Base-by-base conservation (phyloP, 2,329 filamentous ascomycete genomes). In the Penicillium sp. region DNA sequence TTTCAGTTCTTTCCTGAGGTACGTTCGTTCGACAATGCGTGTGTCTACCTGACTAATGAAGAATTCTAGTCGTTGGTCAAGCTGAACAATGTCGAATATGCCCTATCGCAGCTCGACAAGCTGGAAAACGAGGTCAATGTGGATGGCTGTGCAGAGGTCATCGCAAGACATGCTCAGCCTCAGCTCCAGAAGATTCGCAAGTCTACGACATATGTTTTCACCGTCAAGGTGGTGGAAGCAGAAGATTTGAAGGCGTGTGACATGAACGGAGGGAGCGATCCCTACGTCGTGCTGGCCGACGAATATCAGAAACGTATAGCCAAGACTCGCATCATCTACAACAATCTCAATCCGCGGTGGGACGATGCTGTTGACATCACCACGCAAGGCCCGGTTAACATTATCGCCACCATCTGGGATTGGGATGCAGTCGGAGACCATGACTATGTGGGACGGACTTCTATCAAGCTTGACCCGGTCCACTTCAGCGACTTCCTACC, bases 61-160 rank as follows among this genome's bases (percentile, higher is more conserved):
- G n/a, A n/a, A n/a, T n/a, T n/a, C n/a, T n/a, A 95, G 87, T 96
- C 90, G 4, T 85, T 98, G 61, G 89, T 98, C 54, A 98, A 97
- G 70, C 79, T 98, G 59, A 98, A 98, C 75, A 95, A 98, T 63
- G 83, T 98, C 57, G 91, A 96, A 70, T 97, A 88, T 69, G 91
- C 90, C 5, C 89, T 95, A 72, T 80, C 89, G 49, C 88, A 95
- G 63, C 78, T 98, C 45, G 93, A 98, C 66, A 88, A 87, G 67
- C 77, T 98, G 6, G 91, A 97, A 66, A 84, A 81, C 63, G 82
- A 84, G 52, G 88, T 97, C 75, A 90, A 96, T 61, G 89, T 95
- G 10, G 93, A 98, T 65, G 85, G 80, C 12, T 96, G 89, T 63
- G 90, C 90, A 3, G 83, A 86, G 44, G 81, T 95, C 15, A 80